phyloP scores from a whole-genome alignment of 225 moss, liverwort and hornwort species.

The Asterella californica region DNA sequence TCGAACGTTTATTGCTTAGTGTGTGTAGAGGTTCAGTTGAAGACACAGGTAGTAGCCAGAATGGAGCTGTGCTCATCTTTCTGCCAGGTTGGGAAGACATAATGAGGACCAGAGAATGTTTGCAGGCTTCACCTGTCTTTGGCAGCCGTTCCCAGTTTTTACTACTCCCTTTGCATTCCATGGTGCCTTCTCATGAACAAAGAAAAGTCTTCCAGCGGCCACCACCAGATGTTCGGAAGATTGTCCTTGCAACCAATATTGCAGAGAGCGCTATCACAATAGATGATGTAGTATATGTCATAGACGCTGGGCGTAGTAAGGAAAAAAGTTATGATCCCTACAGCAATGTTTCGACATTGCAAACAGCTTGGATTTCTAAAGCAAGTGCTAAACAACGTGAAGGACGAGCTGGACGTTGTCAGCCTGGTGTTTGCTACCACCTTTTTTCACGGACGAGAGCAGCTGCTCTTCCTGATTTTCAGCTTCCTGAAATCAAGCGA shows the following conservation, averaged over 20 bases:
- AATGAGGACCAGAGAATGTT: conserved; percentile 63
- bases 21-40: conserved; percentile 43
- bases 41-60: conserved; percentile 41
- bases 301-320: conserved; percentile 87
- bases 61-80: conserved; percentile 76
- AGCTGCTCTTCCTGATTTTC: conserved; percentile 83
- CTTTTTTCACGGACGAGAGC: conserved; percentile 84
- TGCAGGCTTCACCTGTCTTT: conserved; percentile 65
- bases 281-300: conserved; percentile 95
- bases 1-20: conserved; percentile 66
- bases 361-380: conserved; percentile 77
- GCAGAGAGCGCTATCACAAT: conserved; percentile 99
- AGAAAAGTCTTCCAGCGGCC: conserved; percentile 89
- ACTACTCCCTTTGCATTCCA: conserved; percentile 82
- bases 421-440: conserved; percentile 85
- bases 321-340: conserved; percentile 99
- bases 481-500: conserved; percentile 96
- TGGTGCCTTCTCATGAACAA: conserved; percentile 88
- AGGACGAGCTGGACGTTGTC: conserved; percentile 93
- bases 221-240: conserved; percentile 46
- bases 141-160: conserved; percentile 63
- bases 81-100: conserved; percentile 99
- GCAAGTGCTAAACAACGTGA: conserved; percentile 93
- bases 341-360: conserved; percentile 89
- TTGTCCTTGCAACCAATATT: conserved; percentile 95